Evolutionary conservation across 208 protist genomes (phyloP).

Genomic region (Trypanosoma caninum): DNA sequence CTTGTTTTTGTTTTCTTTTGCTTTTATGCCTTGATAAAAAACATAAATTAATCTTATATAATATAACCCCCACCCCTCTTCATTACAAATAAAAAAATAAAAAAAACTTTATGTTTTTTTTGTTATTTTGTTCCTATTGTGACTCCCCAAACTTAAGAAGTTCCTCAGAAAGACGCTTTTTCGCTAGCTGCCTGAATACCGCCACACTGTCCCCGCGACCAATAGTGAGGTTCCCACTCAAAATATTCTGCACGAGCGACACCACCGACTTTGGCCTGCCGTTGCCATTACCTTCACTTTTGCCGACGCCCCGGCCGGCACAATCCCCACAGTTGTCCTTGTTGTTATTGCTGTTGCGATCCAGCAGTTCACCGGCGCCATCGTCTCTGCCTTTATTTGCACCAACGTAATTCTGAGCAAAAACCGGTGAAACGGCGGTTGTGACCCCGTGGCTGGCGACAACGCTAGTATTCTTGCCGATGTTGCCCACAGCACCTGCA

Average conservation of each 20-base stretch:
- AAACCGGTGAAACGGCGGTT: too few species aligned
- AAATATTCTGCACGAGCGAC: constrained; percentile 3
- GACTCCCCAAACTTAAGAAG: constrained; percentile 4
- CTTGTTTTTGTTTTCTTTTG: neutral
- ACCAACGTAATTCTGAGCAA: too few species aligned
- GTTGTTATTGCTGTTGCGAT: constrained; percentile 1
- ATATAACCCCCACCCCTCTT: too few species aligned
- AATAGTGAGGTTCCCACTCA: constrained; percentile 11
- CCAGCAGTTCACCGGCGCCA: too few species aligned
- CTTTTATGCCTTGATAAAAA: too few species aligned
- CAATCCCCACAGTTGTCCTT: constrained; percentile 5
- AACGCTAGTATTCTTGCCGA: too few species aligned
- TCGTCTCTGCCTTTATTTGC: too few species aligned
- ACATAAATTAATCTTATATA: too few species aligned
- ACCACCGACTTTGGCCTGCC: neutral
- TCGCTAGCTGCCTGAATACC: constrained; percentile 13
- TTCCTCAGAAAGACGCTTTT: constrained; percentile 9
- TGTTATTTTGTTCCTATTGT: neutral
- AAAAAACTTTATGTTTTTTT: neutral
- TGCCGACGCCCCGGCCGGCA: neutral
- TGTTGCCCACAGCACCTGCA: too few species aligned
- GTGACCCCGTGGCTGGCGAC: too few species aligned
- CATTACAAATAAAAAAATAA: neutral
- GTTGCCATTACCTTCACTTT: too few species aligned
- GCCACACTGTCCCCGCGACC: constrained; percentile 13